Base-by-base conservation (phyloP, 1,284 basidiomycete species). In the Rhodotorula glutinis region DNA sequence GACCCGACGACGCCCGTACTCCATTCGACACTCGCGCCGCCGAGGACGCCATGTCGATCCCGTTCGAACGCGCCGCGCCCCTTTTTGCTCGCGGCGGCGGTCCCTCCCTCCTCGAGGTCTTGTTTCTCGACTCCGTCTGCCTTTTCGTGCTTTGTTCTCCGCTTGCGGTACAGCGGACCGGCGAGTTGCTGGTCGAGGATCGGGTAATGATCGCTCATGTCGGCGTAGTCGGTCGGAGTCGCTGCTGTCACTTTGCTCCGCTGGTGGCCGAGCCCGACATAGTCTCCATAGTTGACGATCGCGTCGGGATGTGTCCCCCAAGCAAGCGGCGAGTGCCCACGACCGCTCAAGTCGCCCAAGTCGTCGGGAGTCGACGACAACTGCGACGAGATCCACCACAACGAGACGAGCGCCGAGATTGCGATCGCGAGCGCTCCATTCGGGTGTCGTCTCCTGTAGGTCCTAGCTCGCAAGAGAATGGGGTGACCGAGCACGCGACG, bases 11-110 rank as follows among this genome's bases (percentile, higher is more conserved):
- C 52, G 41, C 68, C 68, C 17, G 61, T 60, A 44, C 47, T 53
- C 68, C 68, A 70, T 38, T 67, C 62, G 29, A 60, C 49, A 23
- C 57, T 60, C 27, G 65, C 62, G 2, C 68, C 68, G 21, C 68
- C 68, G 27, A 70, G 56, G 1, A 55, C 55, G 8, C 68, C 68
- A 27, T 69, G 67, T 16, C 67, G 51, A 2, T 62, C 63, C 9
- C 33, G 21, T n/a, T 55, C 53, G 14, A 19, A 51, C 53, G 21
- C 33, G 29, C 56, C 47, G 44, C 43, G 41, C 23, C 44, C 47
- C 43, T 57, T 60, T 43, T 43, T 60, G 19, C 21, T 23, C 2
- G 10, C 43, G 14, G 29, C 41, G 14, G 29, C 41, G 10, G 14
- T 23, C 33, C 21, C 49, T 19, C 38, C 57, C n/a, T 40, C 49